Percentiles rank a stretch among this genome's conserved stretches.
Evolutionary conservation across 2,329 filamentous ascomycete genomes (phyloP).

Genomic region (Epichloe bromicola): DNA sequence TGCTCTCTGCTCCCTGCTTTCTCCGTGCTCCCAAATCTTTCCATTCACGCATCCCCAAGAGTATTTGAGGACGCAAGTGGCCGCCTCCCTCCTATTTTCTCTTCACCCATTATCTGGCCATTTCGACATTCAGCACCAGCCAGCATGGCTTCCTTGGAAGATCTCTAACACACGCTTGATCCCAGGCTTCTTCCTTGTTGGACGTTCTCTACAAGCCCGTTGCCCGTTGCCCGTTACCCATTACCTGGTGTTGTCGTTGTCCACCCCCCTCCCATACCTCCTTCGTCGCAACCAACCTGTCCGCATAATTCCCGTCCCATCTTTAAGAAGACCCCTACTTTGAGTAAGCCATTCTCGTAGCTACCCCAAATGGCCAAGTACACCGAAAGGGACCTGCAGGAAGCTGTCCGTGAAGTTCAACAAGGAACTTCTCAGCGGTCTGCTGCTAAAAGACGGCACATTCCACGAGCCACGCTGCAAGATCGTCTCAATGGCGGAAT

Average conservation of each 20-base stretch:
- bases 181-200: conserved; percentile 7
- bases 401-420: conserved; percentile 8
- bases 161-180: conserved; percentile 7
- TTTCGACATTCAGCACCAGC: conserved; percentile 3
- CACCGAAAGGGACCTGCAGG: conserved; percentile 7
- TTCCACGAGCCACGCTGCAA: conserved; percentile 8
- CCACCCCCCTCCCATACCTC: not conserved
- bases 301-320: not conserved
- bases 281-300: conserved; percentile 1
- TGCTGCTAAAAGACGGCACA: conserved; percentile 8
- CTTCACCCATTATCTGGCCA: conserved; percentile 7
- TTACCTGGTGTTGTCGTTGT: not conserved
- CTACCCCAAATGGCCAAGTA: conserved; percentile 7
- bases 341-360: not conserved
- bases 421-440: conserved; percentile 8
- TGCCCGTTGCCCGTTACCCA: conserved; percentile 2
- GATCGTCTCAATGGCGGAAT: conserved; percentile 8
- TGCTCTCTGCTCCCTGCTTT: not conserved
- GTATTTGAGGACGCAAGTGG: conserved; percentile 7
- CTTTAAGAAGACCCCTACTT: not conserved
- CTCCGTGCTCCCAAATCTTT: not conserved
- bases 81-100: conserved; percentile 1
- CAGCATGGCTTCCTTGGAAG: conserved; percentile 6
- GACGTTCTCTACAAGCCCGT: conserved; percentile 5
- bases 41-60: not conserved